These are phyloP conservation scores for Zychaea mexicana DNA, from an alignment of 371 early-diverging fungal species.

Conservation along the genomic window DNA sequence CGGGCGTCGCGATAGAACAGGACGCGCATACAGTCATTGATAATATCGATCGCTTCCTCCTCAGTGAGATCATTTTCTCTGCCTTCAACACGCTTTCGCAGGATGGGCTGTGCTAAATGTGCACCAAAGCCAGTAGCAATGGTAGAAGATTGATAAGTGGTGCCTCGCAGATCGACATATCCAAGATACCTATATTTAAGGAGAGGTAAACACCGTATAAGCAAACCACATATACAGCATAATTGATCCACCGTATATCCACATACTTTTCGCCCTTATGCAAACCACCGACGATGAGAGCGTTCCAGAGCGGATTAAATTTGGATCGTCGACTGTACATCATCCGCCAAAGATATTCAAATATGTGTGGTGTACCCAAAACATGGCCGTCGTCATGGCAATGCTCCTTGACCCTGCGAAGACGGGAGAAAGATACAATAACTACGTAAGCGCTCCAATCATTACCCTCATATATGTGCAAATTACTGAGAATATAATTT, in stretches of 20 bases:
- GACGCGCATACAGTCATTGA: conserved; percentile 93
- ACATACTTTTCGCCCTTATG: conserved; percentile 68
- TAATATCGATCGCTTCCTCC: conserved; percentile 88
- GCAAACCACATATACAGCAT: neutral
- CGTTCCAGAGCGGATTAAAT: conserved; percentile 96
- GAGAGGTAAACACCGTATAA: neutral
- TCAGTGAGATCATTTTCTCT: conserved; percentile 85
- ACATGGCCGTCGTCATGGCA: conserved; percentile 90
- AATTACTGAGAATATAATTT: conserved; percentile 36
- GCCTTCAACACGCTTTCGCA: conserved; percentile 92
- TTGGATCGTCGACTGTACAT: conserved; percentile 96
- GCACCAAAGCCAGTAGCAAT: conserved; percentile 98
- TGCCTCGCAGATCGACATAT: conserved; percentile 95
- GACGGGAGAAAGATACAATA: too few relatives aligned
- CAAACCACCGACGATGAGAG: conserved; percentile 91
- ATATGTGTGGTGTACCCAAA: conserved; percentile 84
- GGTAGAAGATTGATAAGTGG: conserved; percentile 89
- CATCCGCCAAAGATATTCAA: conserved; percentile 87
- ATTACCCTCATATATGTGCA: too few relatives aligned
- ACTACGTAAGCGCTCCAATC: too few relatives aligned
- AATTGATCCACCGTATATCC: neutral
- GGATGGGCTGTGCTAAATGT: conserved; percentile 94
- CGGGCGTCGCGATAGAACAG: conserved; percentile 98
- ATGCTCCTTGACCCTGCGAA: conserved; percentile 81
- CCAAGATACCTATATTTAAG: conserved; percentile 81